phyloP scores from a whole-genome alignment of 352 stramenopile genomes.

The Globisporangium apiculatum region DNA sequence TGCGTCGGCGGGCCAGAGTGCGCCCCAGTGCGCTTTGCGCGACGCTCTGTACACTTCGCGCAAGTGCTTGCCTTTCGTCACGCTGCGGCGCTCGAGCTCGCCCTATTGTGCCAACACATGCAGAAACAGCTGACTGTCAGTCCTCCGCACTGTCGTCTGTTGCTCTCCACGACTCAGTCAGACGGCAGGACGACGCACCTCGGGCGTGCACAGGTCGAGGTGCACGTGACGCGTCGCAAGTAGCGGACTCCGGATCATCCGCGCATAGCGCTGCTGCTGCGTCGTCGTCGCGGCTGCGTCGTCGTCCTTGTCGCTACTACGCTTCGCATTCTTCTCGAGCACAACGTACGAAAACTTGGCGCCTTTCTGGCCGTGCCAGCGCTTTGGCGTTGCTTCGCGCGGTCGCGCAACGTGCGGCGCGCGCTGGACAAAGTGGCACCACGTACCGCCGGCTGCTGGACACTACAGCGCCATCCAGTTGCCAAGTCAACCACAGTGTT shows the following conservation, averaged over 20 bases:
- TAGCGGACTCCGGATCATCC: constrained; percentile 59
- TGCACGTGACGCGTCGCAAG: constrained; percentile 73
- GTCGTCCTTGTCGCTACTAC: constrained; percentile 1
- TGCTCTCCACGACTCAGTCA: too few relatives aligned
- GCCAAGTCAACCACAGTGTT: background rate
- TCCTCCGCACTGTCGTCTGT: too few relatives aligned
- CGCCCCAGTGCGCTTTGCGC: constrained; percentile 79
- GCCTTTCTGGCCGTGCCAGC: constrained; percentile 78
- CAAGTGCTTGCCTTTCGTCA: constrained; percentile 68
- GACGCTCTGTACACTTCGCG: constrained; percentile 78
- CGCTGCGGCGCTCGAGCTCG: constrained; percentile 61
- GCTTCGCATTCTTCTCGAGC: constrained; percentile 53
- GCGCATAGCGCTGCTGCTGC: constrained; percentile 27
- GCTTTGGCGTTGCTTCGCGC: constrained; percentile 66
- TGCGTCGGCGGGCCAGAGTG: constrained; percentile 60
- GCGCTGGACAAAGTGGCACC: constrained; percentile 85
- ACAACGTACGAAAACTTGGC: constrained; percentile 86
- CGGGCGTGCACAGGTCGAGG: constrained; percentile 75
- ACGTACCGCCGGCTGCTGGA: constrained; percentile 57
- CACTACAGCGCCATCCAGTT: constrained; percentile 25
- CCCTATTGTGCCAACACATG: constrained; percentile 24
- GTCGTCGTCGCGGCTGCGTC: constrained; percentile 10
- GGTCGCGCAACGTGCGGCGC: constrained; percentile 65
- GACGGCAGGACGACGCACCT: constrained; percentile 24
- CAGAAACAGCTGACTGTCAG: too few relatives aligned